Evolutionary conservation across 352 stramenopile genomes (phyloP), one percentile per base, ranked within the genome.

Genomic region (Phytophthora agathidicida): DNA sequence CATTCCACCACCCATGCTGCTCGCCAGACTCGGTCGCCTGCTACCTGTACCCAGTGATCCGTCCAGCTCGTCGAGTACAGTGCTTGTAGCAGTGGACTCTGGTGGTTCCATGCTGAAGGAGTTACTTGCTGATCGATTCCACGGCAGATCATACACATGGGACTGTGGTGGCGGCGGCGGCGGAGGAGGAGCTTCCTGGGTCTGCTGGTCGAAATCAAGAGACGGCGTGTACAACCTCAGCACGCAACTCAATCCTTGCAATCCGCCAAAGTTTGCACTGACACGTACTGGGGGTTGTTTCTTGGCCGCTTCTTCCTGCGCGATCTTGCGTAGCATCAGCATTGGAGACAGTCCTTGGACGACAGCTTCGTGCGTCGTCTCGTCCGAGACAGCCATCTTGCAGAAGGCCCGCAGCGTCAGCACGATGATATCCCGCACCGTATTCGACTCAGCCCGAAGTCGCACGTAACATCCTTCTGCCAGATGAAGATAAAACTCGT

Each of bases 341-440:
- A 93, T 85, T 10, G 80, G 77, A 9, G 84, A 91, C 16, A 85
- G 61, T 13, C 84, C 78, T 27, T 71, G 74, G 43, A 71, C 65
- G 11, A 81, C 68, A 14, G 71, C 72, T 7, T 77, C 68, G 31
- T 79, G 68, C 32, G 74, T 77, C 0, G 58, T 57, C 23, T 86
- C 73, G 42, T 74, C 77, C 13, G 60, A 66, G 8, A 94, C 61
- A 5, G 82, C 82, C 45, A 76, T 73, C 26, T 80, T 77, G 47
- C 77, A 88, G 52, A 94, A 94, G 24, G 83, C 79, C 11, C 75
- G 80, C 19, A 94, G 69, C 17, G 84, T 91, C 24, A 94, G 77
- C n/a, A 87, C 77, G 60, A 94, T 88, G 41, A 93, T 88, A 61
- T 94, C 85, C 8, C 85, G 83, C 20, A 85, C 74, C 26, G 79